A percentile compares a stretch with the other conserved stretches of the same genome.
These are phyloP conservation scores for Annona cherimola DNA, from an alignment of 164 flowering plant species.

Conservation along the genomic window DNA sequence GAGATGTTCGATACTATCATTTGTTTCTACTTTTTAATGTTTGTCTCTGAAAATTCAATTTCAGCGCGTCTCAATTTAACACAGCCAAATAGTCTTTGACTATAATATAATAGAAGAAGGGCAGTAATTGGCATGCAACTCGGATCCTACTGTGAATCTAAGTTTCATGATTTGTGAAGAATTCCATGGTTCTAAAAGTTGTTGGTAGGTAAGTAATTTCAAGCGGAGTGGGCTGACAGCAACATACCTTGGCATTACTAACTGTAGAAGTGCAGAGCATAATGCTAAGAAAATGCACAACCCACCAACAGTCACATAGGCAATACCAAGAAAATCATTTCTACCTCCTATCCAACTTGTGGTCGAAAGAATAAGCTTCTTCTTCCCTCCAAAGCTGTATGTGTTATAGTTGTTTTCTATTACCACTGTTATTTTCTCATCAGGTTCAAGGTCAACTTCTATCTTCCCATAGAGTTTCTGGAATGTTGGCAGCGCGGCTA, in stretches of 20 bases:
- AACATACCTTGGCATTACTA: conserved; percentile 71
- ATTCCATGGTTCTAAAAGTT: no score
- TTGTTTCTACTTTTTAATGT: no score
- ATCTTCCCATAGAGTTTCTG: conserved; percentile 83
- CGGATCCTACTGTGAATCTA: no score
- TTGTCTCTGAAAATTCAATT: no score
- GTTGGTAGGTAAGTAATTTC: no score
- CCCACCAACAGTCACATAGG: conserved; percentile 68
- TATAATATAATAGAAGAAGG: no score
- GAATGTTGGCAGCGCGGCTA: conserved; percentile 86
- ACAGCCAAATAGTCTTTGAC: no score
- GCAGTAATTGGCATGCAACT: no score
- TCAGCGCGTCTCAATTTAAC: no score
- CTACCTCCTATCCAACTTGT: conserved; percentile 67
- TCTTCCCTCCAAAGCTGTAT: conserved; percentile 67
- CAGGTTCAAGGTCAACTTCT: conserved; percentile 56
- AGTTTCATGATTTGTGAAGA: no score
- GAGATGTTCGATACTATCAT: no score
- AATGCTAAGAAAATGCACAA: conserved; percentile 59
- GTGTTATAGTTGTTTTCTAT: conserved; percentile 81
- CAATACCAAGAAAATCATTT: conserved; percentile 71
- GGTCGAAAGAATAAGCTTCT: conserved; percentile 29
- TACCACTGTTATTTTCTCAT: conserved; percentile 38
- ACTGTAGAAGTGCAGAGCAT: conserved; percentile 46
- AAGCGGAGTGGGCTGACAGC: background rate